Conservation (phyloP, 1,284 basidiomycete species). For the Melampsora larici-populina region DNA sequence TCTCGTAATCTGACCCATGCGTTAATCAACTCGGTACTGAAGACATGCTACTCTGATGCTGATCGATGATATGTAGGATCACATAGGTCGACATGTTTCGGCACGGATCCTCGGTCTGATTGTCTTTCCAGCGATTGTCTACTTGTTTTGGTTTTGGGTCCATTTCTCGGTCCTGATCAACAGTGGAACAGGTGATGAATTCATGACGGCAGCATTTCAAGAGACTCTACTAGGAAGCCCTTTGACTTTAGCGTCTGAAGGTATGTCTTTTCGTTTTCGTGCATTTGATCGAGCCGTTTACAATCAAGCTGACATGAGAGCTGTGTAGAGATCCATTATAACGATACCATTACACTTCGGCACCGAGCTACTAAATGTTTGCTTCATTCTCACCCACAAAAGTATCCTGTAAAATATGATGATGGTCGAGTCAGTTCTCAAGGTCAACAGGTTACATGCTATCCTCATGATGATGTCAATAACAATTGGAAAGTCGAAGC, state of each 20-base stretch:
- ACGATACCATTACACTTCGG: slow-evolving; percentile 77
- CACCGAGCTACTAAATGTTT: slow-evolving; percentile 91
- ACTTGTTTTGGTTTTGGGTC: slow-evolving; percentile 93
- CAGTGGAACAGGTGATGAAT: slow-evolving; percentile 87
- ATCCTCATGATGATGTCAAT: slow-evolving; percentile 86
- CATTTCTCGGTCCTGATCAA: slow-evolving; percentile 88
- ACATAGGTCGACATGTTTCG: slow-evolving; percentile 82
- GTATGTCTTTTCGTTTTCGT: slow-evolving; percentile 57
- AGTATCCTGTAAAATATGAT: slow-evolving; percentile 88
- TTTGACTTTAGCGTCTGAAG: slow-evolving; percentile 80
- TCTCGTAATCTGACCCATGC: no score
- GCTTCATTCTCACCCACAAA: slow-evolving; percentile 85
- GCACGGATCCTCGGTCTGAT: slow-evolving; percentile 86
- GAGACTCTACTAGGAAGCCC: slow-evolving; percentile 91
- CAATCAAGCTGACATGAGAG: background rate
- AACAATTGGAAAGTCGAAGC: slow-evolving; percentile 95
- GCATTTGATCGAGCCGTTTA: slow-evolving; percentile 32
- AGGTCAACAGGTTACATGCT: slow-evolving; percentile 98
- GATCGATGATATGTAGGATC: slow-evolving; percentile 62
- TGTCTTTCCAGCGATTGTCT: slow-evolving; percentile 78
- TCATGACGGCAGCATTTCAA: slow-evolving; percentile 98
- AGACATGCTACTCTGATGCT: background rate
- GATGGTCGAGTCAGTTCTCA: slow-evolving; percentile 94
- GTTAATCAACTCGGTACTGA: slow-evolving; percentile 10
- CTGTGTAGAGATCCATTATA: slow-evolving; percentile 79